phyloP scores from a whole-genome alignment of 2,329 filamentous ascomycete species.

The Fusarium avenaceum region DNA sequence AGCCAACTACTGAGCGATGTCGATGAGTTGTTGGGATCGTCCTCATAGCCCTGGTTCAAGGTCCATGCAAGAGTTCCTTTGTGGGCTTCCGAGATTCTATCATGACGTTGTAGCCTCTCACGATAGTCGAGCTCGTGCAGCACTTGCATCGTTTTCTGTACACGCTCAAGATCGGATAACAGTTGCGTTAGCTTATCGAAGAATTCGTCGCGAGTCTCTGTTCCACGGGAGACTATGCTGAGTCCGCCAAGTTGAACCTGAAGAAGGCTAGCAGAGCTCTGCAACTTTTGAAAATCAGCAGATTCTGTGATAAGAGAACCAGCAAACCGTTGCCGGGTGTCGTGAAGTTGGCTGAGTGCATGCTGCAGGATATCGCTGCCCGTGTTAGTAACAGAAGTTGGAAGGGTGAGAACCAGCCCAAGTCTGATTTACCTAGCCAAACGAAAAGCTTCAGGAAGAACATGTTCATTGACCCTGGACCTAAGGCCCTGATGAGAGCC shows the following conservation, averaged over 20 bases:
- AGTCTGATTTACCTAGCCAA: background rate
- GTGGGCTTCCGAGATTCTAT: background rate
- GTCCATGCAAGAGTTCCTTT: constrained; percentile 2
- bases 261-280: background rate
- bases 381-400: background rate
- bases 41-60: background rate
- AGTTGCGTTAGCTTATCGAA: background rate
- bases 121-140: background rate
- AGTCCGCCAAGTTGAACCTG: background rate
- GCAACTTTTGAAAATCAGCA: background rate
- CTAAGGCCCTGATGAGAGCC: too few relatives aligned
- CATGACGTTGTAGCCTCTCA: background rate
- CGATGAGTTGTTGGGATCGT: background rate
- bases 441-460: background rate
- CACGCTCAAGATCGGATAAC: background rate
- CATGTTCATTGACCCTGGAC: background rate
- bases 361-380: background rate
- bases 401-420: background rate
- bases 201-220: background rate
- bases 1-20: constrained; percentile 10
- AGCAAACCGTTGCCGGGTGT: background rate
- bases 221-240: background rate
- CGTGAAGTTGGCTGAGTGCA: background rate
- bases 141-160: background rate
- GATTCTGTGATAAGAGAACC: background rate